Evolutionary conservation across 2,329 filamentous ascomycete species (phyloP), one percentile per base, ranked within the genome.

Genomic region (Metarhizium sp.): DNA sequence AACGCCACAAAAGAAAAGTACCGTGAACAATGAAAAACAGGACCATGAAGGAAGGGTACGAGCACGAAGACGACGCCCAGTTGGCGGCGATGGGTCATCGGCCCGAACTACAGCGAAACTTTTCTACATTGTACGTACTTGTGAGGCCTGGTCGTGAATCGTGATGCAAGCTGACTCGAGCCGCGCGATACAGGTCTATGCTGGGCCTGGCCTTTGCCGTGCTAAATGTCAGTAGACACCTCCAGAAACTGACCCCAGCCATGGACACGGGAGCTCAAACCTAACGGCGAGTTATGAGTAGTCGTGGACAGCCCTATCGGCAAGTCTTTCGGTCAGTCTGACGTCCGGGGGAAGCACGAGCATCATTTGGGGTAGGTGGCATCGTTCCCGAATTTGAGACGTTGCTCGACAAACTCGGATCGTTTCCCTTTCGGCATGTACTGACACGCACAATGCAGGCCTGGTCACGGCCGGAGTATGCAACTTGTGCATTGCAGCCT

Each of bases 321-420:
- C 73, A 2, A 75, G 73, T 2, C 69, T 77, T 6, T 70, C 70
- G 0, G 64, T 77, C 4, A 73, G 73, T 32, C 70, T 92, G 18
- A 84, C 87, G 0, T 86, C 81, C 18, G 87, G 88, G 54, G 84
- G 86, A 1, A 78, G 83, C 43, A 81, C 79, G 2, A 79, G 82
- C 53, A 85, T 90, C 14, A 78, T 91, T 40, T 91, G 87, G 87
- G 87, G 86, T 64, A 29, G 45, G 59, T 59, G 16, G 25, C 29
- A 42, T 50, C 42, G 20, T 25, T 11, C 46, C 25, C 34, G 25
- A 34, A 7, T 20, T 38, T 34, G n/a, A 20, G 18, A 36, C 34
- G 7, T 8, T 8, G 8, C 34, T 2, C 40, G 42, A 40, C 43
- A 49, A 18, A 48, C 49, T 43, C 29, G 43, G 46, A 42, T 45